Evolutionary conservation across 2,329 filamentous ascomycete species (phyloP).

Genomic region (Calycina herbarum): DNA sequence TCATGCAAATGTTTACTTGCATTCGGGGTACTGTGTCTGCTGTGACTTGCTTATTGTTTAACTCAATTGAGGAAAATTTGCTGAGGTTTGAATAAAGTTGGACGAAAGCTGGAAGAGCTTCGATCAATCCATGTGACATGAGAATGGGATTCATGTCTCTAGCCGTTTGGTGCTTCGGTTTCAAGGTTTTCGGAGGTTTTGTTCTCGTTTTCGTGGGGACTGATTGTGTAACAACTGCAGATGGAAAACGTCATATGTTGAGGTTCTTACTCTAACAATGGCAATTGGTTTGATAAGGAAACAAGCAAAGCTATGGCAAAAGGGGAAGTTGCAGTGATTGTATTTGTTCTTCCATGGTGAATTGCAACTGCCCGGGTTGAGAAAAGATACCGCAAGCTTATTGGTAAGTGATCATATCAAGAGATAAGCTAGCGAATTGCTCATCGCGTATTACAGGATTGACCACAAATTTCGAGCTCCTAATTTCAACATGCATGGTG

Average conservation of each 20-base stretch:
- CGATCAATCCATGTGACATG: not conserved
- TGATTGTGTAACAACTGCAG: not conserved
- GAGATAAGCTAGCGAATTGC: not conserved
- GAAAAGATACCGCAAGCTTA: too few species aligned
- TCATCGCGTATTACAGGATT: not conserved
- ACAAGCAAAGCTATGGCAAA: not conserved
- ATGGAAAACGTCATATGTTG: not conserved
- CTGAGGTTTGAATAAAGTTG: not conserved
- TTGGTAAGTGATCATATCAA: not conserved
- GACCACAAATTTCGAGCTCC: not conserved
- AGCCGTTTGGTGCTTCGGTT: not conserved
- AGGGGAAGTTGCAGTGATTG: not conserved
- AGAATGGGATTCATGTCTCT: not conserved
- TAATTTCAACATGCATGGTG: constrained; percentile 1
- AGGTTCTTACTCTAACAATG: not conserved
- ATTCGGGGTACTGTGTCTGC: not conserved
- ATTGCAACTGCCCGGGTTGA: too few species aligned
- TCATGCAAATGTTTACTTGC: not conserved
- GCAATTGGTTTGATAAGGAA: not conserved
- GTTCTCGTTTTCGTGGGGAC: not conserved
- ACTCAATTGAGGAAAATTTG: not conserved
- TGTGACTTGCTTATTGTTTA: not conserved
- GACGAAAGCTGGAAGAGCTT: not conserved
- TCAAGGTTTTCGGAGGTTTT: not conserved
- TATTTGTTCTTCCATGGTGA: not conserved